Evolutionary conservation across 2,329 filamentous ascomycete genomes (phyloP).

Genomic region (Zymoseptoria ardabiliae): DNA sequence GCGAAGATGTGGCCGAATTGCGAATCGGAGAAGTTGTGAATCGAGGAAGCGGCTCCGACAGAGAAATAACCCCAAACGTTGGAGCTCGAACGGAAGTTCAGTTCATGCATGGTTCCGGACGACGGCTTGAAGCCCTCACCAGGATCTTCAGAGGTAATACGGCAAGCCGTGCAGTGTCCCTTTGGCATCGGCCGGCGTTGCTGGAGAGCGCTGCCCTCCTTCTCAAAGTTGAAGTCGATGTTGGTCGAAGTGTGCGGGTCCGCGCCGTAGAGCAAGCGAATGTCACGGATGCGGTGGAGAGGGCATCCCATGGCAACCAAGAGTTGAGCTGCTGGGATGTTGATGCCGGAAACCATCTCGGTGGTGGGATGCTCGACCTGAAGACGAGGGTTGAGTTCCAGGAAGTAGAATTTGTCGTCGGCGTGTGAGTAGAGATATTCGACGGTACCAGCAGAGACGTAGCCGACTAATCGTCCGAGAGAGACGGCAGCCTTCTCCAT

Average conservation of each 20-base stretch:
- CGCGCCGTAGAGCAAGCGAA: conserved; percentile 89
- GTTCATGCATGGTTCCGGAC: conserved; percentile 95
- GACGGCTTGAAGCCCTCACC: conserved; percentile 99
- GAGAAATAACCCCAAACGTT: conserved; percentile 99
- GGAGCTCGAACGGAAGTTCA: conserved; percentile 97
- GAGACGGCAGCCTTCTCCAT: conserved; percentile 98
- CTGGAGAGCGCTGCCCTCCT: conserved; percentile 69
- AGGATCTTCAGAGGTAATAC: conserved; percentile 97
- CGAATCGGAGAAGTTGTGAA: conserved; percentile 98
- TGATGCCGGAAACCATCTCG: conserved; percentile 98
- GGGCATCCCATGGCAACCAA: conserved; percentile 99
- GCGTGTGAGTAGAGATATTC: conserved; percentile 98
- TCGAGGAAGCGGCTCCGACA: conserved; percentile 89
- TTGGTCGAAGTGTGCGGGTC: conserved; percentile 79
- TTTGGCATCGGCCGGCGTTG: conserved; percentile 89
- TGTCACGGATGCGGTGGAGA: conserved; percentile 90
- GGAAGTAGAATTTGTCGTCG: conserved; percentile 98
- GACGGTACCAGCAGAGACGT: conserved; percentile 96
- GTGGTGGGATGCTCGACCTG: conserved; percentile 99
- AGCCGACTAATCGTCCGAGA: conserved; percentile 87
- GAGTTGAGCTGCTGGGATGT: conserved; percentile 91
- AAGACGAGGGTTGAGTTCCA: conserved; percentile 96
- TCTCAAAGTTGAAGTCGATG: conserved; percentile 96
- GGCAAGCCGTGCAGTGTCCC: conserved; percentile 95
- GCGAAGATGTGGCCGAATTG: conserved; percentile 99